These are phyloP conservation scores for Cladosporium sp. DNA, from an alignment of 2,329 filamentous ascomycete genomes.

Conservation along the genomic window DNA sequence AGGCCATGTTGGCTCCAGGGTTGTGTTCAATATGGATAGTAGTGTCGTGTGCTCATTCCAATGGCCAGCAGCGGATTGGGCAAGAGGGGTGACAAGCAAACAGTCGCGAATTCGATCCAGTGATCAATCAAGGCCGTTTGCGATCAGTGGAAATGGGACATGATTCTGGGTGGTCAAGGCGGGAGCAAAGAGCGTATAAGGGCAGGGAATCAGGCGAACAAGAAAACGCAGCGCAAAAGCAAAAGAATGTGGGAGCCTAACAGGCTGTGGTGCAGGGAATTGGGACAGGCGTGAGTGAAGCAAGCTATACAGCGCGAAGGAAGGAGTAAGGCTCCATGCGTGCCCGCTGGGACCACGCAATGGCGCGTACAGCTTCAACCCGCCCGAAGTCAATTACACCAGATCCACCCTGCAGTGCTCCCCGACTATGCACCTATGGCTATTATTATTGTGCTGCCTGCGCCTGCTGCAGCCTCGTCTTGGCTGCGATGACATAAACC, in stretches of 20 bases:
- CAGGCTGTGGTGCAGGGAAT: background rate
- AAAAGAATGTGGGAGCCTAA: slow-evolving; percentile 2
- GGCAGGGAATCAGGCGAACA: too few relatives aligned
- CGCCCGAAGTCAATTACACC: background rate
- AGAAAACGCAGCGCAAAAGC: background rate
- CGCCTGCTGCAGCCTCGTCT: background rate
- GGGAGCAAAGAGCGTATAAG: background rate
- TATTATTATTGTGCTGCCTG: background rate
- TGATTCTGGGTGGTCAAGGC: slow-evolving; percentile 5
- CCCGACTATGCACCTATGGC: too few relatives aligned
- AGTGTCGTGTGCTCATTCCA: background rate
- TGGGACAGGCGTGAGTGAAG: background rate
- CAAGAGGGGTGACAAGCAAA: background rate
- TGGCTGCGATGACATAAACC: background rate
- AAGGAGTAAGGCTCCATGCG: slow-evolving; percentile 3
- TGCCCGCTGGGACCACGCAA: slow-evolving; percentile 2
- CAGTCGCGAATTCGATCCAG: background rate
- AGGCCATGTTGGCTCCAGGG: slow-evolving; percentile 4
- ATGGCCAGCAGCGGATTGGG: slow-evolving; percentile 1
- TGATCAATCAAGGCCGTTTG: background rate
- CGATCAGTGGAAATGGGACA: background rate
- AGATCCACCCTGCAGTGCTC: background rate
- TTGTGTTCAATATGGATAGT: background rate
- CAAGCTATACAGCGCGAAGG: slow-evolving; percentile 10
- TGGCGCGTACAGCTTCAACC: background rate